Conservation (phyloP, 257 asterid species). For the Gentiana straminea region DNA sequence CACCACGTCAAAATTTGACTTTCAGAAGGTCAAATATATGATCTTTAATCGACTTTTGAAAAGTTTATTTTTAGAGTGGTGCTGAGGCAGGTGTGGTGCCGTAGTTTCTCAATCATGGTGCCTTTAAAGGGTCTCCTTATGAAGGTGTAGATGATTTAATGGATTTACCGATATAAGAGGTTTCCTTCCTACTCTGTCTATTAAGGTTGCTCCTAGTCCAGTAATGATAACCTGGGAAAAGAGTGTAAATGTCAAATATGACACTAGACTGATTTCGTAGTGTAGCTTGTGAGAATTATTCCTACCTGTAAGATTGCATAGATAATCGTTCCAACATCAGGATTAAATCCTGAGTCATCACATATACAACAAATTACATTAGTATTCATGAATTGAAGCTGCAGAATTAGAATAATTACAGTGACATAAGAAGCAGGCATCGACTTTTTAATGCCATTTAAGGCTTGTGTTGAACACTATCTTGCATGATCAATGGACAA, state of each 20-base stretch:
- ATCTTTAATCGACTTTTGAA: too few relatives aligned
- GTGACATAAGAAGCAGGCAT: too few relatives aligned
- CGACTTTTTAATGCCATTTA: too few relatives aligned
- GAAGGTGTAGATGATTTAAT: neutral
- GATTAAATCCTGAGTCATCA: conserved; percentile 57
- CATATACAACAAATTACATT: neutral
- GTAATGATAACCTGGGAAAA: conserved; percentile 55
- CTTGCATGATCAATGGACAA: too few relatives aligned
- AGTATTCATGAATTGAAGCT: neutral
- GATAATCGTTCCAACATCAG: conserved; percentile 65
- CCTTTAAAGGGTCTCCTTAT: neutral
- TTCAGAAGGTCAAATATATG: too few relatives aligned
- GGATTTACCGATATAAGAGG: conserved; percentile 69
- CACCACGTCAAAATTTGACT: too few relatives aligned
- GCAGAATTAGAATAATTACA: too few relatives aligned
- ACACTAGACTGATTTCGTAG: neutral
- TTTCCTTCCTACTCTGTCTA: conserved; percentile 78
- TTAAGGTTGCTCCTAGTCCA: conserved; percentile 56
- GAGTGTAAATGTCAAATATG: neutral
- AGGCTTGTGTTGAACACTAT: too few relatives aligned
- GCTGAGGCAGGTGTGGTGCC: too few relatives aligned
- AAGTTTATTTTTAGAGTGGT: too few relatives aligned
- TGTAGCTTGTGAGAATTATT: conserved; percentile 6
- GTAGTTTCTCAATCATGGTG: neutral
- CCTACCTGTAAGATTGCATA: conserved; percentile 80